Conservation (phyloP, 225 moss, liverwort and hornwort species). For the Takakia lepidozioides region DNA sequence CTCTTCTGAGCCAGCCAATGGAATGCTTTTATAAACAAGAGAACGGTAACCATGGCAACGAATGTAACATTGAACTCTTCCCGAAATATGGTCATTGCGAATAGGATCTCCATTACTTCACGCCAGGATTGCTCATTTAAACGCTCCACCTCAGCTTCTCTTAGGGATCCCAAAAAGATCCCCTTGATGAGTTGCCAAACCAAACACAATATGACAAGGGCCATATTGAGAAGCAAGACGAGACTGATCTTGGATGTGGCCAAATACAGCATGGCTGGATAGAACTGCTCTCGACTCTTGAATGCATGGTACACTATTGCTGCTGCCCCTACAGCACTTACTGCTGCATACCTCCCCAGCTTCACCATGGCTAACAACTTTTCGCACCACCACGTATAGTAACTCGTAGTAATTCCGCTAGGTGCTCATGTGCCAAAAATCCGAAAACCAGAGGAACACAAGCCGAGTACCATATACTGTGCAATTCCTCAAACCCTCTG, state of each 20-base stretch:
- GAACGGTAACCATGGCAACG: constrained; percentile 86
- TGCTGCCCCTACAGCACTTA: constrained; percentile 75
- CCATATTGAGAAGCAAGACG: constrained; percentile 92
- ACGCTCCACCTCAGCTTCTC: constrained; percentile 96
- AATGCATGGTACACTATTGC: constrained; percentile 87
- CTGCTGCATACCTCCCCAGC: constrained; percentile 89
- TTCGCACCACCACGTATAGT: too few species aligned
- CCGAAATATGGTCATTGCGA: constrained; percentile 99
- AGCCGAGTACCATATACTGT: too few species aligned
- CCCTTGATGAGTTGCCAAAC: constrained; percentile 94
- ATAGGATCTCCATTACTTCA: constrained; percentile 99
- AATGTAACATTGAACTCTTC: constrained; percentile 96
- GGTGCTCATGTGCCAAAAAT: too few species aligned
- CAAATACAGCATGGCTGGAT: constrained; percentile 95
- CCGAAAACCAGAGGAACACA: too few species aligned
- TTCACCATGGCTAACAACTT: constrained; percentile 91
- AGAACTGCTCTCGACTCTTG: constrained; percentile 93
- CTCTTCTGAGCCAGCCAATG: constrained; percentile 99
- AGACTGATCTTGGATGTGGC: constrained; percentile 96
- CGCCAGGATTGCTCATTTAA: constrained; percentile 99
- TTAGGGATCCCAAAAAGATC: constrained; percentile 78
- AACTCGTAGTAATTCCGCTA: too few species aligned
- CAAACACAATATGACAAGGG: constrained; percentile 84
- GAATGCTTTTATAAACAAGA: constrained; percentile 95
- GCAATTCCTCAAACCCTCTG: too few species aligned